phyloP scores from a whole-genome alignment of 208 protist genomes.

The Acanthamoeba rhysodes region DNA sequence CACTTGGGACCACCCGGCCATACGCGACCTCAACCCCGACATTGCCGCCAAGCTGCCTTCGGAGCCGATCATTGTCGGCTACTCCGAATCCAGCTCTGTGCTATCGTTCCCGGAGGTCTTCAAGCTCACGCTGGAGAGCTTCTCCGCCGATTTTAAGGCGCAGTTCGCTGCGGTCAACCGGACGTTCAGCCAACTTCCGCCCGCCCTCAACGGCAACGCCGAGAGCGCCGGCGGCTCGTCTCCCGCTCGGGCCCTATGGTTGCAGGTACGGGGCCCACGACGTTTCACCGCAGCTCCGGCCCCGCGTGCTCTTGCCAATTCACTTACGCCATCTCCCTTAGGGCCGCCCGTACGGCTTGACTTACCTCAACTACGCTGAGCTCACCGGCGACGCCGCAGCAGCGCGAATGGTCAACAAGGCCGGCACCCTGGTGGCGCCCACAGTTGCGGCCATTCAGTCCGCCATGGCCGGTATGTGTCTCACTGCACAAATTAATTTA shows the following conservation, averaged over 20 bases:
- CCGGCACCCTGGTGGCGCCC: not conserved
- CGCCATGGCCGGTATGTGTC: not conserved
- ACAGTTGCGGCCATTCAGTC: not conserved
- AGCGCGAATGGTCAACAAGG: not conserved
- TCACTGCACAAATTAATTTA: not conserved
- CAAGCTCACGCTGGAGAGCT: conserved; percentile 27
- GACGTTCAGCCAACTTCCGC: not conserved
- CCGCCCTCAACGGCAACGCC: not conserved
- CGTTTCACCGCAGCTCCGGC: no score
- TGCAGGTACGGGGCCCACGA: not conserved
- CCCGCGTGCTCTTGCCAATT: not conserved
- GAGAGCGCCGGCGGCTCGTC: not conserved
- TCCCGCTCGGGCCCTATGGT: not conserved
- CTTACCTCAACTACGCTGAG: conserved; percentile 18
- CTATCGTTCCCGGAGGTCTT: not conserved
- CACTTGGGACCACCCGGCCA: not conserved
- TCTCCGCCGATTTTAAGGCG: not conserved
- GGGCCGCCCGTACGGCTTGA: not conserved
- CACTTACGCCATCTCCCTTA: not conserved
- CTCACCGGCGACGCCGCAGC: not conserved
- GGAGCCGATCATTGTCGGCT: not conserved
- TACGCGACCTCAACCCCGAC: conserved; percentile 16
- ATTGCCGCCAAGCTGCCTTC: not conserved
- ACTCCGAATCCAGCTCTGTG: not conserved
- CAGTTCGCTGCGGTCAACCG: conserved; percentile 40